These are phyloP conservation scores for Nymphaea colorata DNA, from an alignment of 164 flowering plant genomes.

Conservation along the genomic window DNA sequence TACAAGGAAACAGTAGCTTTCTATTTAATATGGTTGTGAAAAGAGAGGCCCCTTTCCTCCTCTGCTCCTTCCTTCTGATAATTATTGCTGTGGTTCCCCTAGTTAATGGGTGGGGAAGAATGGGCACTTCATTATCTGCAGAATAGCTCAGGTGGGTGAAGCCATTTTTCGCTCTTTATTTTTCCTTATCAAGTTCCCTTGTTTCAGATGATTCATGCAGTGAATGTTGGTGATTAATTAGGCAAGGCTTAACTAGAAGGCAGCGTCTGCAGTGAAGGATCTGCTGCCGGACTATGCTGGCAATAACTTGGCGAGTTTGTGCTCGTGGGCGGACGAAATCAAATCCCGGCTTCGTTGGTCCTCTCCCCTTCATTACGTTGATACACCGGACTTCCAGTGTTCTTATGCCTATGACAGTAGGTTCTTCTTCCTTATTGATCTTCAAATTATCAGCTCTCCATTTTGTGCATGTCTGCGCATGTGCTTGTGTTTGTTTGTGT, in stretches of 20 bases:
- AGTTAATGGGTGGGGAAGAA: slow-evolving; percentile 46
- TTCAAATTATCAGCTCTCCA: background rate
- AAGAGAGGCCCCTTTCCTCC: background rate
- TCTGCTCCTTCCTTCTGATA: background rate
- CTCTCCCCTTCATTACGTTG: slow-evolving; percentile 60
- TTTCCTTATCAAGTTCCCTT: background rate
- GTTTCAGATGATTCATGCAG: too few relatives aligned
- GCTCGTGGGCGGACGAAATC: slow-evolving; percentile 78
- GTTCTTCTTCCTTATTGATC: background rate
- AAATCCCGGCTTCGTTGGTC: slow-evolving; percentile 76
- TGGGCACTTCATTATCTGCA: slow-evolving; percentile 54
- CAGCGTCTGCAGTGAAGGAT: slow-evolving; percentile 50
- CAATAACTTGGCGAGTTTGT: slow-evolving; percentile 47
- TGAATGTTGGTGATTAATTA: slow-evolving; percentile 8
- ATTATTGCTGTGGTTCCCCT: slow-evolving; percentile 9
- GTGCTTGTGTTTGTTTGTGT: too few relatives aligned
- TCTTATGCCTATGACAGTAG: slow-evolving; percentile 43
- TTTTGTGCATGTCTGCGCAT: too few relatives aligned
- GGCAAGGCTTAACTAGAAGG: slow-evolving; percentile 49
- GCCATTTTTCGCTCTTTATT: background rate
- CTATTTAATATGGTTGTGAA: background rate
- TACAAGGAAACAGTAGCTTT: too few relatives aligned
- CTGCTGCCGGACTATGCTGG: slow-evolving; percentile 53
- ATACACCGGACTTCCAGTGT: slow-evolving; percentile 77
- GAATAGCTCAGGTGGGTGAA: slow-evolving; percentile 51